Conservation (phyloP, 2,329 filamentous ascomycete genomes). For the Diaporthe longicolla region DNA sequence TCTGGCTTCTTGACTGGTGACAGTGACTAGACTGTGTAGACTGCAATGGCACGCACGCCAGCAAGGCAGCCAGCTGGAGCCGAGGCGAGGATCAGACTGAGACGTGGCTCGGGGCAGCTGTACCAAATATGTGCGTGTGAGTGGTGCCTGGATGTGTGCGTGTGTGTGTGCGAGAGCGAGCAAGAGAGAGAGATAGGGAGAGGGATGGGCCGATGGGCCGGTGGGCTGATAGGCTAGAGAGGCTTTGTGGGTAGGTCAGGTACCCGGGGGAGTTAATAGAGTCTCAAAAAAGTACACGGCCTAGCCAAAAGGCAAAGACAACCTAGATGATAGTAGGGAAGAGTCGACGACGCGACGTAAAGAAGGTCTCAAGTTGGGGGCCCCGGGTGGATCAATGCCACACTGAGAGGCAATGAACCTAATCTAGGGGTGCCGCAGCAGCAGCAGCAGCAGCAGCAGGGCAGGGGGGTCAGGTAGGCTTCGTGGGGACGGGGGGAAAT, state of each 20-base stretch:
- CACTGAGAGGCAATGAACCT: slow-evolving; percentile 37
- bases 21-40: slow-evolving; percentile 28
- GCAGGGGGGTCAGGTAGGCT: slow-evolving; percentile 33
- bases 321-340: slow-evolving; percentile 37
- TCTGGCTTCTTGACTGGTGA: slow-evolving; percentile 27
- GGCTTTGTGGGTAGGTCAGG: slow-evolving; percentile 36
- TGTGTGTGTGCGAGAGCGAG: too few species aligned
- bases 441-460: not conserved
- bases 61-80: slow-evolving; percentile 36
- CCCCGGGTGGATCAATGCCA: slow-evolving; percentile 41
- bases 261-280: slow-evolving; percentile 37
- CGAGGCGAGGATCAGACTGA: slow-evolving; percentile 36
- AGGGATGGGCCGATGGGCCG: slow-evolving; percentile 5
- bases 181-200: not conserved
- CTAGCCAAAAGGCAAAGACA: slow-evolving; percentile 38
- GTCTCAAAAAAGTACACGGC: slow-evolving; percentile 39
- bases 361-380: slow-evolving; percentile 38
- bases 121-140: not conserved
- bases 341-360: slow-evolving; percentile 33
- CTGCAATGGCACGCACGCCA: slow-evolving; percentile 35
- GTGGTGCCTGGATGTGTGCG: not conserved
- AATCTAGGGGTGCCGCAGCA: slow-evolving; percentile 35
- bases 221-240: slow-evolving; percentile 2
- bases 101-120: slow-evolving; percentile 28
- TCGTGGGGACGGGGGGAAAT: slow-evolving; percentile 33